A percentile compares a stretch with the other conserved stretches of the same genome.
These are phyloP conservation scores for Chlorella sp. DNA, from an alignment of 139 green algal genomes.

Conservation along the genomic window DNA sequence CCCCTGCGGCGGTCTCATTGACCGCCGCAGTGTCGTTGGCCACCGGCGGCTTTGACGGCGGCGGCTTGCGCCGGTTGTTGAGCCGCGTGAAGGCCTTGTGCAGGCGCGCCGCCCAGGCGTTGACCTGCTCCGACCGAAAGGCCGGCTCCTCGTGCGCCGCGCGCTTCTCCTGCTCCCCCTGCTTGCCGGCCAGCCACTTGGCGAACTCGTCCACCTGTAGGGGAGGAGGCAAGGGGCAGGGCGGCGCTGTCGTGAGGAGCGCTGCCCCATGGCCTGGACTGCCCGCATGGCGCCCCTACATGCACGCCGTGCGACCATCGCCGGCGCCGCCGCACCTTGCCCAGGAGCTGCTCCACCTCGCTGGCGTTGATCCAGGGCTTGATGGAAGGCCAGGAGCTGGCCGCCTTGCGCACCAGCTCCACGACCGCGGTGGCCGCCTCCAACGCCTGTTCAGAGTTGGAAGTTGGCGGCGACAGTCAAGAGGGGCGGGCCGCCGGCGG, in stretches of 20 bases:
- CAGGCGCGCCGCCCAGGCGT: slow-evolving; percentile 33
- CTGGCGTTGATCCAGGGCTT: slow-evolving; percentile 87
- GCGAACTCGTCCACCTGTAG: slow-evolving; percentile 59
- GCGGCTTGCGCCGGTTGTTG: slow-evolving; percentile 64
- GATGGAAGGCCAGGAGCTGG: slow-evolving; percentile 63
- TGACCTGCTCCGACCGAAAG: slow-evolving; percentile 52
- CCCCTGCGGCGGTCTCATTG: background rate
- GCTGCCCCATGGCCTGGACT: background rate
- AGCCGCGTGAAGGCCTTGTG: slow-evolving; percentile 59
- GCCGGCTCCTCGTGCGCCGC: slow-evolving; percentile 65
- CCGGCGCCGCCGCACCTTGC: slow-evolving; percentile 47
- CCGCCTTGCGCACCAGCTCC: slow-evolving; percentile 44
- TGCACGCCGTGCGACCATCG: no score
- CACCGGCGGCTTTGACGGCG: background rate
- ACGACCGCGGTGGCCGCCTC: slow-evolving; percentile 48
- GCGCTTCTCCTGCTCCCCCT: slow-evolving; percentile 64
- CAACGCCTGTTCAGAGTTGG: no score
- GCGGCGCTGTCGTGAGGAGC: background rate
- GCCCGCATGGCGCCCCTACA: no score
- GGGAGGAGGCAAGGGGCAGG: no score
- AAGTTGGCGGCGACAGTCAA: no score
- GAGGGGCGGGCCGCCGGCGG: no score
- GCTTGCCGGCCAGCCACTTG: slow-evolving; percentile 64
- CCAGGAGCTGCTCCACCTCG: slow-evolving; percentile 54
- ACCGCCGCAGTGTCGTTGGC: slow-evolving; percentile 6